These are phyloP conservation scores for Emericellopsis cladophorae DNA, from an alignment of 2,329 filamentous ascomycete genomes.

Conservation along the genomic window DNA sequence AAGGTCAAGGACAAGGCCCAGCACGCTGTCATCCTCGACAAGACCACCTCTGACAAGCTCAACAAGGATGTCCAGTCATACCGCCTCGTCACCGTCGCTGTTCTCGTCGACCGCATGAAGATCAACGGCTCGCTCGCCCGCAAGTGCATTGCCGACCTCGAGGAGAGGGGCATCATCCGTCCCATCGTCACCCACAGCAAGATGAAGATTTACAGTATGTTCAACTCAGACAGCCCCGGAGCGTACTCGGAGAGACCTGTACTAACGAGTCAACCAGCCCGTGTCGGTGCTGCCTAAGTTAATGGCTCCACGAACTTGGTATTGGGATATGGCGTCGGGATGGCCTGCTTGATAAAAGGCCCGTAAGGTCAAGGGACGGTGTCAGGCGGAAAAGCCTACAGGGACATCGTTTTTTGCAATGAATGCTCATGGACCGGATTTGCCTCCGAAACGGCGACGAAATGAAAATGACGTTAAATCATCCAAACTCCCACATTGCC, in stretches of 20 bases:
- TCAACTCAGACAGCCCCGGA: too few relatives aligned
- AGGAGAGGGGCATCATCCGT: conserved; percentile 98
- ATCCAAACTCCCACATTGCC: too few relatives aligned
- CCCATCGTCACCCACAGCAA: conserved; percentile 93
- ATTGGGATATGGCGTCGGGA: conserved; percentile 22
- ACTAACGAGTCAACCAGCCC: conserved; percentile 27
- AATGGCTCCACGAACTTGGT: conserved; percentile 16
- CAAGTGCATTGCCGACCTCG: conserved; percentile 77
- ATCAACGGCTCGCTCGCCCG: conserved; percentile 97
- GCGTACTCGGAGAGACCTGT: too few relatives aligned
- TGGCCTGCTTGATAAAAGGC: conserved; percentile 21
- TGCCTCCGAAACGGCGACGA: conserved; percentile 23
- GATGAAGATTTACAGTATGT: conserved; percentile 91
- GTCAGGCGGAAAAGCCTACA: conserved; percentile 20
- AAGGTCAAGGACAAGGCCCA: conserved; percentile 99
- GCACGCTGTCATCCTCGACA: conserved; percentile 98
- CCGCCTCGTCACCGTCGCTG: conserved; percentile 96
- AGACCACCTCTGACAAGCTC: conserved; percentile 93
- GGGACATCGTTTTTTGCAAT: conserved; percentile 23
- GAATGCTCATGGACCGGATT: conserved; percentile 24
- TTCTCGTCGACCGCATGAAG: conserved; percentile 98
- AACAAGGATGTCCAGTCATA: conserved; percentile 99
- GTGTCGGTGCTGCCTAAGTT: conserved; percentile 42
- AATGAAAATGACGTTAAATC: conserved; percentile 15
- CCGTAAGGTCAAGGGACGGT: conserved; percentile 20